Evolutionary conservation across 345 rosid species (phyloP).

Genomic region (Streptanthus diversifolius): DNA sequence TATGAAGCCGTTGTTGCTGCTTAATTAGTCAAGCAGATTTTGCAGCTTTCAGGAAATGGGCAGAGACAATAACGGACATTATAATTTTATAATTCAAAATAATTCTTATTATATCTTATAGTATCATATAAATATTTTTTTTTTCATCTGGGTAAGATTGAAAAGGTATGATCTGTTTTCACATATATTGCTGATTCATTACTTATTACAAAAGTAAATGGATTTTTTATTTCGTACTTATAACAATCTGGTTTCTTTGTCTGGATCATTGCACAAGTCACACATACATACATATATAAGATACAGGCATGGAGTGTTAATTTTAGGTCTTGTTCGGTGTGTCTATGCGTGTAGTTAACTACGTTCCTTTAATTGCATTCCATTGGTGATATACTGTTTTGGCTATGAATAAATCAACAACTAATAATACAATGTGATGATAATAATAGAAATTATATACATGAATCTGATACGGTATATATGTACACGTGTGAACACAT

Average conservation of each 20-base stretch:
- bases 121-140: not conserved
- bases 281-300: not conserved
- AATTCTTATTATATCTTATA: not conserved
- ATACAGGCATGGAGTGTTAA: conserved; percentile 4
- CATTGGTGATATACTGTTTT: not conserved
- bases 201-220: conserved; percentile 3
- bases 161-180: conserved; percentile 30
- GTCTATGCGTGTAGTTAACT: conserved; percentile 18
- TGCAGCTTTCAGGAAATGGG: conserved; percentile 33
- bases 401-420: not conserved
- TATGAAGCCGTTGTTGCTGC: conserved; percentile 30
- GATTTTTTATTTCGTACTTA: not conserved
- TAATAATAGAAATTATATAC: not conserved
- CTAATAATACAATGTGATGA: conserved; percentile 4
- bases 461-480: not conserved
- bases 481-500: not conserved
- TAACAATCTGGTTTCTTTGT: conserved; percentile 10
- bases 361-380: not conserved
- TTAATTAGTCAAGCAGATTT: conserved; percentile 30
- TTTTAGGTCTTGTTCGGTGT: conserved; percentile 26
- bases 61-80: conserved; percentile 16
- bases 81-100: not conserved
- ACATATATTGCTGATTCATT: conserved; percentile 30
- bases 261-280: conserved; percentile 22
- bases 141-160: conserved; percentile 11